These are phyloP conservation scores for Penium margaritaceum DNA, from an alignment of 139 green algal species.

Conservation along the genomic window DNA sequence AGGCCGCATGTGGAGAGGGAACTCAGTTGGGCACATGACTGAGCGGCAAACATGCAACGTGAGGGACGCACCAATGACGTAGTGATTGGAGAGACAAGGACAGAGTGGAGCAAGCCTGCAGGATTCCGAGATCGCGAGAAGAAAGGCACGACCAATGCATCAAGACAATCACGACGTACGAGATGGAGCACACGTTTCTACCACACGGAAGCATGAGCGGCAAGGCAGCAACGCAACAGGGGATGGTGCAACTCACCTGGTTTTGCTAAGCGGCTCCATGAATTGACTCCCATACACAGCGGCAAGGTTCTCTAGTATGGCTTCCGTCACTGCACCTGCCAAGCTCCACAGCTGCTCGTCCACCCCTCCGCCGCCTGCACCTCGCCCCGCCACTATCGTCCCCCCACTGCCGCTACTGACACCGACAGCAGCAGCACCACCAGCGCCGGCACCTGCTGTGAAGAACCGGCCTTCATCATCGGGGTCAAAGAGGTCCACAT, in stretches of 20 bases:
- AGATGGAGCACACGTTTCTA: too few species aligned
- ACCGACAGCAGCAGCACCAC: not conserved
- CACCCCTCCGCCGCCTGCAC: not conserved
- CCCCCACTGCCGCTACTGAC: not conserved
- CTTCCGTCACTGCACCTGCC: conserved; percentile 3
- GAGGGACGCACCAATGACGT: not conserved
- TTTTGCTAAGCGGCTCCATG: conserved; percentile 2
- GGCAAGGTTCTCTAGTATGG: conserved; percentile 11
- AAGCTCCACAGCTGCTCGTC: conserved; percentile 14
- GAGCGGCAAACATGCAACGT: not conserved
- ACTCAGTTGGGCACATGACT: not conserved
- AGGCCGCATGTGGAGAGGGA: not conserved
- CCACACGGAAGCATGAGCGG: too few species aligned
- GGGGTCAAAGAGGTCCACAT: not conserved
- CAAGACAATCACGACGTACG: too few species aligned
- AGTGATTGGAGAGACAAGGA: too few species aligned
- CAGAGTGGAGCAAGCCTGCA: not conserved
- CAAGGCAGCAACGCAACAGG: too few species aligned
- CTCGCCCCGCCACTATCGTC: conserved; percentile 5
- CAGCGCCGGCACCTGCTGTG: not conserved
- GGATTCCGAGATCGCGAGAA: not conserved
- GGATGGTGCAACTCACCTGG: conserved; percentile 12
- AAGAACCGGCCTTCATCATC: too few species aligned
- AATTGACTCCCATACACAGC: conserved; percentile 6
- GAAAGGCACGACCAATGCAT: too few species aligned